Conservation (phyloP, 1,139 yeast species). For the Trichomonascaceae sp. region DNA sequence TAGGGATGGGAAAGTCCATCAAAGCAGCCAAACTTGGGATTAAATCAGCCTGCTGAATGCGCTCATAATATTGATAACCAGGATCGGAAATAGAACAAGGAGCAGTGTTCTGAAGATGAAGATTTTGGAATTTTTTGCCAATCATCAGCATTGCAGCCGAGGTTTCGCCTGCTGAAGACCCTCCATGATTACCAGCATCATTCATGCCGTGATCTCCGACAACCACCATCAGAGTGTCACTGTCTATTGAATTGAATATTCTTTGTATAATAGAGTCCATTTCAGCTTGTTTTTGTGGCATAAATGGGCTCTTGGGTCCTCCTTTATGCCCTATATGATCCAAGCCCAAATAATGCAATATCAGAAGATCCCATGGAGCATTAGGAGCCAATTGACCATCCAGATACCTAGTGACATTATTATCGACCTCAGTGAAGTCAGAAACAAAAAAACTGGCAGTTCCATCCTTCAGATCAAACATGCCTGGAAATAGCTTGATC, state of each 20-base stretch:
- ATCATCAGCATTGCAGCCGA: constrained; percentile 72
- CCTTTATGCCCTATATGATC: constrained; percentile 98
- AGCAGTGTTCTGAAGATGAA: constrained; percentile 10
- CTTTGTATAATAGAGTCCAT: constrained; percentile 65
- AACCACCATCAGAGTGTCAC: constrained; percentile 62
- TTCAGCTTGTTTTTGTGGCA: constrained; percentile 76
- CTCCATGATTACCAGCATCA: constrained; percentile 92
- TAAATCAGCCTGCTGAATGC: constrained; percentile 73
- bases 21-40: constrained; percentile 79
- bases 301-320: constrained; percentile 74
- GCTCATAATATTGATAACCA: constrained; percentile 47
- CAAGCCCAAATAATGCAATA: constrained; percentile 84
- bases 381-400: constrained; percentile 43
- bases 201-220: constrained; percentile 95
- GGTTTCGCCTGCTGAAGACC: constrained; percentile 87
- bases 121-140: constrained; percentile 48
- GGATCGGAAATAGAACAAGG: constrained; percentile 40
- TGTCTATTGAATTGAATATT: constrained; percentile 47
- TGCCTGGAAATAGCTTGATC: constrained; percentile 75
- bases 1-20: constrained; percentile 77
- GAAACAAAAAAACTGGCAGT: constrained; percentile 92
- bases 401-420: constrained; percentile 85
- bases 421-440: constrained; percentile 89
- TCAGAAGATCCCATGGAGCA: constrained; percentile 71
- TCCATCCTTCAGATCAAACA: constrained; percentile 68